These are phyloP conservation scores for Oxalis stricta DNA, from an alignment of 441 rosid species.

Conservation along the genomic window DNA sequence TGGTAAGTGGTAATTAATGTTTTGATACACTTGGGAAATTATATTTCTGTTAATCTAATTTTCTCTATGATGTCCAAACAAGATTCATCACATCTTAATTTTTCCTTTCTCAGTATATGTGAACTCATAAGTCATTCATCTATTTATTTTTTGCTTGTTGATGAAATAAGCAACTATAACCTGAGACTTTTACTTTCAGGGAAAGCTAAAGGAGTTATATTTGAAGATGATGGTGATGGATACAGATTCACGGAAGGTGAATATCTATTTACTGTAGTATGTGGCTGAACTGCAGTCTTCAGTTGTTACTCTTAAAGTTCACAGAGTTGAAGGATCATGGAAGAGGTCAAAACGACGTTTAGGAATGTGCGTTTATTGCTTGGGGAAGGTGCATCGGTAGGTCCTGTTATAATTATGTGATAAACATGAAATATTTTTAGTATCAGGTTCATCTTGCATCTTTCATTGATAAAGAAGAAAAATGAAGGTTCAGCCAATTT, in stretches of 20 bases:
- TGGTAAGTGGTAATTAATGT: conserved; percentile 46
- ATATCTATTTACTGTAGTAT: conserved; percentile 53
- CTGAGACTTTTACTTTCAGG: conserved; percentile 26
- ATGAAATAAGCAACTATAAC: background rate
- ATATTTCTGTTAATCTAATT: too few species aligned
- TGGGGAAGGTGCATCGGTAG: conserved; percentile 81
- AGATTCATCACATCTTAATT: too few species aligned
- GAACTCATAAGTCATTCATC: too few species aligned
- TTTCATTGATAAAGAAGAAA: too few species aligned
- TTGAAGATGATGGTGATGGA: conserved; percentile 91
- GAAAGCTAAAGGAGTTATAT: conserved; percentile 62
- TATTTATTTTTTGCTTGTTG: background rate
- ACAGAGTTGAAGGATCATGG: conserved; percentile 74
- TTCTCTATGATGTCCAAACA: too few species aligned
- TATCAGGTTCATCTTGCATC: too few species aligned
- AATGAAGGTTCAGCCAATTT: too few species aligned
- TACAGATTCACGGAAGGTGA: conserved; percentile 59
- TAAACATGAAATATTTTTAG: too few species aligned
- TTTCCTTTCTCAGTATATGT: too few species aligned
- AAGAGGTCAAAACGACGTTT: conserved; percentile 76
- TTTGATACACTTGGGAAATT: background rate
- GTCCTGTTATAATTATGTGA: too few species aligned
- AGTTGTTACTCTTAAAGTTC: conserved; percentile 48
- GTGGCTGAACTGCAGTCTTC: conserved; percentile 54
- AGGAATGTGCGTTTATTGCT: conserved; percentile 56